Conservation (phyloP, 1,284 basidiomycete species). For the Trametes sp. region DNA sequence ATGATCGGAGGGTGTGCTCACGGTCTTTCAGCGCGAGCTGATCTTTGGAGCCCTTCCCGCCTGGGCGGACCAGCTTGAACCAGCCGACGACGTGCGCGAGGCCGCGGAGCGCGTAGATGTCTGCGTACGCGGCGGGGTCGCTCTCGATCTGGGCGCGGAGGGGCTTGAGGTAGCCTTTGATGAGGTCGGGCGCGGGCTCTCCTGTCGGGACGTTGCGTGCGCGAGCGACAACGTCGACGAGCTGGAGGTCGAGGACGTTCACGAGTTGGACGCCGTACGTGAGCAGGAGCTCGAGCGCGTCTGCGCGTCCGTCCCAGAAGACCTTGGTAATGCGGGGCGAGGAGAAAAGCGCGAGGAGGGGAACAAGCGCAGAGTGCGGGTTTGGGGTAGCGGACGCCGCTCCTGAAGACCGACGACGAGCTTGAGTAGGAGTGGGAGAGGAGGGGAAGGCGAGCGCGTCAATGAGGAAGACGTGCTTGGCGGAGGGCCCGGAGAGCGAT, state of each 20-base stretch:
- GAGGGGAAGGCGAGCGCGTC: conserved; percentile 43
- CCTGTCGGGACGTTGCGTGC: neutral
- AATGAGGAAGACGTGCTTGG: conserved; percentile 50
- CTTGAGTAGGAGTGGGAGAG: neutral
- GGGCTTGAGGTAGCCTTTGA: conserved; percentile 3
- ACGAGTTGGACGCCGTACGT: conserved; percentile 41
- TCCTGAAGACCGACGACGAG: neutral
- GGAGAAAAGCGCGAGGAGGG: conserved; percentile 42
- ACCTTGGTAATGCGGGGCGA: conserved; percentile 45
- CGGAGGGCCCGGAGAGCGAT: conserved; percentile 49
- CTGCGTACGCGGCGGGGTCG: conserved; percentile 7
- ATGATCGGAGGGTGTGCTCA: no score
- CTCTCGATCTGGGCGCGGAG: conserved; percentile 1
- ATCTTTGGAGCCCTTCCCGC: no score
- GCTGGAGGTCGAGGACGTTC: conserved; percentile 51
- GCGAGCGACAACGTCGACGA: conserved; percentile 41
- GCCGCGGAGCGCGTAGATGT: conserved; percentile 11
- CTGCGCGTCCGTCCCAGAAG: conserved; percentile 56
- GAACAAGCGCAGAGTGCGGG: conserved; percentile 33
- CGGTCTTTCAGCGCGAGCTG: conserved; percentile 36
- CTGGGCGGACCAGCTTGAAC: conserved; percentile 3
- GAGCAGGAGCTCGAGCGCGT: conserved; percentile 48
- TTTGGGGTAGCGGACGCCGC: neutral
- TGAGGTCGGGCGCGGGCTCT: neutral
- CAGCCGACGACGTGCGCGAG: conserved; percentile 4